These are phyloP conservation scores for Phytopythium oedochilum DNA, from an alignment of 352 stramenopile genomes.

Conservation along the genomic window DNA sequence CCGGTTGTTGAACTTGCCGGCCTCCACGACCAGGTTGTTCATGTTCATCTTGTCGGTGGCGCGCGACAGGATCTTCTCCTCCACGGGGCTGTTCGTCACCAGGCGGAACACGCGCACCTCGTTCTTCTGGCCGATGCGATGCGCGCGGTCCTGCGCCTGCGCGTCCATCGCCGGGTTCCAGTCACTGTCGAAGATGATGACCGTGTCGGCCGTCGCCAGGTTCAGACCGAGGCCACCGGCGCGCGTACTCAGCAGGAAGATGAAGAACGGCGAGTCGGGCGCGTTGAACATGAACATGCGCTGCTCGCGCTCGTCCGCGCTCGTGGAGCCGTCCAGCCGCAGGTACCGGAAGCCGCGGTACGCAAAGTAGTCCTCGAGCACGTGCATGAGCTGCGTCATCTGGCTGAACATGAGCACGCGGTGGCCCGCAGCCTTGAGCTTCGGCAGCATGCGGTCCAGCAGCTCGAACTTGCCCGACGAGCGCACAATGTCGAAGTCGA, in stretches of 20 bases:
- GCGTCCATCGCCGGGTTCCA: conserved; percentile 98
- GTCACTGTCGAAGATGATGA: conserved; percentile 99
- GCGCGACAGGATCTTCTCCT: conserved; percentile 84
- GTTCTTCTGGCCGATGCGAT: conserved; percentile 92
- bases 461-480: conserved; percentile 93
- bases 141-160: conserved; percentile 88
- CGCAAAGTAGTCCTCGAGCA: conserved; percentile 89
- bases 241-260: conserved; percentile 96
- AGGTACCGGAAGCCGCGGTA: conserved; percentile 93
- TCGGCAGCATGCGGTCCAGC: conserved; percentile 95
- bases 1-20: conserved; percentile 86
- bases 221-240: conserved; percentile 98
- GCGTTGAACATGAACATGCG: conserved; percentile 99
- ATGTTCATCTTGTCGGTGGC: conserved; percentile 91
- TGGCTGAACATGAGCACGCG: conserved; percentile 90
- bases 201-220: conserved; percentile 96
- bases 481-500: conserved; percentile 84
- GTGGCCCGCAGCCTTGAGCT: conserved; percentile 91
- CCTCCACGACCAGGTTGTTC: conserved; percentile 89
- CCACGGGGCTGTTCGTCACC: conserved; percentile 83
- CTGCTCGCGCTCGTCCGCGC: conserved; percentile 94
- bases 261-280: conserved; percentile 88
- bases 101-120: conserved; percentile 86
- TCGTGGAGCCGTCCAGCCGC: conserved; percentile 95
- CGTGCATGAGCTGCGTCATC: conserved; percentile 89